Evolutionary conservation across 2,329 filamentous ascomycete genomes (phyloP).

Genomic region (Sphaerulina vaccinii): DNA sequence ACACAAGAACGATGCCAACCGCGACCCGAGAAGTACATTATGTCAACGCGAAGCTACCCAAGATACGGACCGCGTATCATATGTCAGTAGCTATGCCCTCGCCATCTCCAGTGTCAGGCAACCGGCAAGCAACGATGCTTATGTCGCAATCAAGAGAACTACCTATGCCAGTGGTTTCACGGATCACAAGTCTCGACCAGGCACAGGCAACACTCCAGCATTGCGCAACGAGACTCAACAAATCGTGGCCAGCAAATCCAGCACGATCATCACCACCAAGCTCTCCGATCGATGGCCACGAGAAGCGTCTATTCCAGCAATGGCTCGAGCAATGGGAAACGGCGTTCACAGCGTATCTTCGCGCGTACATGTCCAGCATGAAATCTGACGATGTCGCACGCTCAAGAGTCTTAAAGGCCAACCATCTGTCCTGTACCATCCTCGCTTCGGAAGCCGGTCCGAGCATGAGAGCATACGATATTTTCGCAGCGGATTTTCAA

Average conservation of each 20-base stretch:
- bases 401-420: slow-evolving; percentile 35
- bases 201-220: slow-evolving; percentile 36
- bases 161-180: slow-evolving; percentile 33
- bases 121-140: slow-evolving; percentile 12
- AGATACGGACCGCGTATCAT: slow-evolving; percentile 21
- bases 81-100: slow-evolving; percentile 12
- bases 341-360: slow-evolving; percentile 34
- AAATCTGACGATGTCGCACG: slow-evolving; percentile 30
- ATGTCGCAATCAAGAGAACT: slow-evolving; percentile 30
- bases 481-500: slow-evolving; percentile 31
- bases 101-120: slow-evolving; percentile 15
- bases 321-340: slow-evolving; percentile 38
- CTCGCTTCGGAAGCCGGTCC: slow-evolving; percentile 29
- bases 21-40: slow-evolving; percentile 22
- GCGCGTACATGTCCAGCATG: slow-evolving; percentile 31
- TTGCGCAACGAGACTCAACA: slow-evolving; percentile 32
- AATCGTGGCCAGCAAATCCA: slow-evolving; percentile 22
- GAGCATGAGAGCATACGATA: slow-evolving; percentile 17
- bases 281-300: slow-evolving; percentile 22
- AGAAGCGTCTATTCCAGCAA: slow-evolving; percentile 25
- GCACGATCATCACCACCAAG: slow-evolving; percentile 20
- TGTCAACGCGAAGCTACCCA: slow-evolving; percentile 21
- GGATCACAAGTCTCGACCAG: slow-evolving; percentile 32
- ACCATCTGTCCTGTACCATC: slow-evolving; percentile 35
- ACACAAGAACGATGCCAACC: slow-evolving; percentile 19